phyloP scores from a whole-genome alignment of 1,284 basidiomycete species.

The Leccinum huronense region DNA sequence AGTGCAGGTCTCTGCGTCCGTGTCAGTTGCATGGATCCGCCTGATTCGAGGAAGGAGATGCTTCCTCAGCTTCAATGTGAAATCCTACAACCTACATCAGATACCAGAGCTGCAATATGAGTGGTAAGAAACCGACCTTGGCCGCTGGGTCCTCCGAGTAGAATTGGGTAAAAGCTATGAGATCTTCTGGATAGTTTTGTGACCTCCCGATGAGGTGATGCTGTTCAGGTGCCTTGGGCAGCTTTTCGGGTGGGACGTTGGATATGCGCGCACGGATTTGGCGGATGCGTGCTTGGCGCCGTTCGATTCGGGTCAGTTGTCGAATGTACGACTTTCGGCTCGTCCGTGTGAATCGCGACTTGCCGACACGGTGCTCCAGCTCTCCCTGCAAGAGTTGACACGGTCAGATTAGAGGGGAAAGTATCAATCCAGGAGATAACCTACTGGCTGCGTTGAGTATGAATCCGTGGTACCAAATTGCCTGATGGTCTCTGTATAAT shows the following conservation, averaged over 20 bases:
- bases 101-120: not conserved
- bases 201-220: not conserved
- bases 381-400: not conserved
- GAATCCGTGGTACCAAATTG: not conserved
- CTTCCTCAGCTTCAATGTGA: not conserved
- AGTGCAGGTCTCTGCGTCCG: not conserved
- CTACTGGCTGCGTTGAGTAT: not conserved
- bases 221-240: not conserved
- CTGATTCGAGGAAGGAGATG: not conserved
- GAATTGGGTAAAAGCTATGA: not conserved
- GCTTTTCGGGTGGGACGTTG: not conserved
- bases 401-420: not conserved
- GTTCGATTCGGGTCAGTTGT: not conserved
- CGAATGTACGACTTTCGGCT: not conserved
- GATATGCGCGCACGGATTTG: not conserved
- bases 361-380: not conserved
- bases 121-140: not conserved
- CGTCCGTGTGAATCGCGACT: not conserved
- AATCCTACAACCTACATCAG: not conserved
- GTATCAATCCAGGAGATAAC: not conserved
- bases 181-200: not conserved
- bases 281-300: not conserved
- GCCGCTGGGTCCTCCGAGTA: not conserved
- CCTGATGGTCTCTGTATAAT: not conserved
- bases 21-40: not conserved